A percentile compares a stretch with the other conserved stretches of the same genome.
phyloP scores from a whole-genome alignment of 2,329 filamentous ascomycete genomes.

The Nectriaceae sp. region DNA sequence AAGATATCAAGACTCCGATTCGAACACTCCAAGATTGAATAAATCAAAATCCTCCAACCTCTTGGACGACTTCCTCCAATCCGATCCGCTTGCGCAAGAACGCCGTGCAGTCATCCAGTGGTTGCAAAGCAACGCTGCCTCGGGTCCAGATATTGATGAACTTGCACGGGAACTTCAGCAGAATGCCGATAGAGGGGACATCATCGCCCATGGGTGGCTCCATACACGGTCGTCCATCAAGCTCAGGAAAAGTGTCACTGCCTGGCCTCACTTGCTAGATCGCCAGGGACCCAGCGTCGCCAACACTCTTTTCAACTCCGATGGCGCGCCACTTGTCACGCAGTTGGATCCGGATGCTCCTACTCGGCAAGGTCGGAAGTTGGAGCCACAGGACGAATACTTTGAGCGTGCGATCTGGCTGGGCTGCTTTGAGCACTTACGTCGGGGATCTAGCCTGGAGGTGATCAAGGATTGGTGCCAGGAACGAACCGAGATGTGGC shows the following conservation, averaged over 20 bases:
- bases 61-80: slow-evolving; percentile 71
- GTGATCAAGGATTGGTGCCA: slow-evolving; percentile 84
- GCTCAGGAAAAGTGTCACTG: slow-evolving; percentile 77
- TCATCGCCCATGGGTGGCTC: slow-evolving; percentile 87
- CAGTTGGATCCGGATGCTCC: slow-evolving; percentile 90
- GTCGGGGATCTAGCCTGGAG: slow-evolving; percentile 74
- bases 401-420: slow-evolving; percentile 92
- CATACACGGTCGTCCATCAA: slow-evolving; percentile 92
- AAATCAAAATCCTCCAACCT: slow-evolving; percentile 37
- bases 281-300: slow-evolving; percentile 59
- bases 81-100: slow-evolving; percentile 74
- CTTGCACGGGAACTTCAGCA: slow-evolving; percentile 76
- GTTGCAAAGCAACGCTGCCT: slow-evolving; percentile 77
- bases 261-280: slow-evolving; percentile 66
- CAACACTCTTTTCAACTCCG: slow-evolving; percentile 57
- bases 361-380: slow-evolving; percentile 72
- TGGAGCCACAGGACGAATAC: slow-evolving; percentile 82
- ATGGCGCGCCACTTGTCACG: slow-evolving; percentile 71
- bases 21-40: slow-evolving; percentile 8
- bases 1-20: slow-evolving; percentile 52
- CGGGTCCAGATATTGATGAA: slow-evolving; percentile 71
- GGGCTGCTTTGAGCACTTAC: slow-evolving; percentile 89
- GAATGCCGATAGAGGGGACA: slow-evolving; percentile 75
- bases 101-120: slow-evolving; percentile 81
- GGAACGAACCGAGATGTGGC: slow-evolving; percentile 85